phyloP scores from a whole-genome alignment of 169 alveolate species.

The Plasmodium gaboni region DNA sequence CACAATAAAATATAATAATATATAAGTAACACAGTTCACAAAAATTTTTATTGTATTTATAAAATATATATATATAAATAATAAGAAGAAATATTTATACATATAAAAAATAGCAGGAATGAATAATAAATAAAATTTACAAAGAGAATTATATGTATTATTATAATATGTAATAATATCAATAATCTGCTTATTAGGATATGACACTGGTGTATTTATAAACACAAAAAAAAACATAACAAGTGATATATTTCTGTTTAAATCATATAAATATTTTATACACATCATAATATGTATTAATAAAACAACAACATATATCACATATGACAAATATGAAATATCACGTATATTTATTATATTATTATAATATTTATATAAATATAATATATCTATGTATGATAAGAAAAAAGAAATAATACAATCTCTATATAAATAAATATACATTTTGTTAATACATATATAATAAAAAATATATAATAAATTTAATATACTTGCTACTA shows the following conservation, averaged over 20 bases:
- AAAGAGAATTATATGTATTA: slow-evolving; percentile 5
- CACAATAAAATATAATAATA: too few species aligned
- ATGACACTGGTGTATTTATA: background rate
- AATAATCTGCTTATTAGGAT: background rate
- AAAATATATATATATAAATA: background rate
- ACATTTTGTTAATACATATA: too few species aligned
- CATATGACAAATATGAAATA: background rate
- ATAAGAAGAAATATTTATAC: background rate
- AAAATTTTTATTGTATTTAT: background rate
- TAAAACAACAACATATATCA: slow-evolving; percentile 1
- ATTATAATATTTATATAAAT: background rate
- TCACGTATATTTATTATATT: background rate
- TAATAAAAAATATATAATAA: too few species aligned
- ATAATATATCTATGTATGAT: background rate
- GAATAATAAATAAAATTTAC: background rate
- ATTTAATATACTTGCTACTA: too few species aligned
- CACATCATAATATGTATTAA: background rate
- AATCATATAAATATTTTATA: background rate
- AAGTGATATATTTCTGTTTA: background rate
- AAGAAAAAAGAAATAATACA: too few species aligned
- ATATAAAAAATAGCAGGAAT: background rate
- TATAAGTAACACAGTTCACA: slow-evolving; percentile 13
- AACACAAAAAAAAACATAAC: slow-evolving; percentile 7
- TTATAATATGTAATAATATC: background rate
- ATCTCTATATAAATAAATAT: too few species aligned